These are phyloP conservation scores for Talaromyces pinophilus DNA, from an alignment of 2,329 filamentous ascomycete genomes.

Conservation along the genomic window DNA sequence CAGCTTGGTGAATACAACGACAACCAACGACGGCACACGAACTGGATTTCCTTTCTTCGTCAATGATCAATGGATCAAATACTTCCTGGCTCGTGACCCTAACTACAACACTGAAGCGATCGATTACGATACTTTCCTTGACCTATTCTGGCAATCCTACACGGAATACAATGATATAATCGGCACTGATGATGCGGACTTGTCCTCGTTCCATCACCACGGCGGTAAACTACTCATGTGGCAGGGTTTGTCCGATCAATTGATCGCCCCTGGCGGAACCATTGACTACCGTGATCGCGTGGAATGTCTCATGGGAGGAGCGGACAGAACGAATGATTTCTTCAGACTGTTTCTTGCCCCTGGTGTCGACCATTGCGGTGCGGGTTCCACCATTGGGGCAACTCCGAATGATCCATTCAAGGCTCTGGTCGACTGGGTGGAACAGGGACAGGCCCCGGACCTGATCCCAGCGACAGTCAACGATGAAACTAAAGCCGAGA, in stretches of 20 bases:
- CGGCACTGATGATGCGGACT: constrained; percentile 40
- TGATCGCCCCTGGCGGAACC: constrained; percentile 43
- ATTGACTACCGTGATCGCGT: constrained; percentile 42
- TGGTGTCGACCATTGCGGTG: constrained; percentile 40
- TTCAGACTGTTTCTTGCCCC: constrained; percentile 45
- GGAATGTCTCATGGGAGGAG: constrained; percentile 27
- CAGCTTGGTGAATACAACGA: constrained; percentile 32
- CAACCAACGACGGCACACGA: constrained; percentile 29
- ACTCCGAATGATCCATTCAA: constrained; percentile 23
- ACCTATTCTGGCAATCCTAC: constrained; percentile 30
- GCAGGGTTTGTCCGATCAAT: constrained; percentile 44
- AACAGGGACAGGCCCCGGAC: constrained; percentile 4
- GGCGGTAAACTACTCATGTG: constrained; percentile 49
- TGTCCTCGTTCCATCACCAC: constrained; percentile 37
- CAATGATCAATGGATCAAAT: constrained; percentile 36
- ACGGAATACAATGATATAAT: constrained; percentile 40
- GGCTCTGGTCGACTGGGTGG: constrained; percentile 26
- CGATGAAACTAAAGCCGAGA: constrained; percentile 9
- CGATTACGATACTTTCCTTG: constrained; percentile 29
- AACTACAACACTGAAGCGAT: constrained; percentile 36
- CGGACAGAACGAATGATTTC: constrained; percentile 32
- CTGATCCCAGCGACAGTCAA: constrained; percentile 4
- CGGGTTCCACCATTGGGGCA: constrained; percentile 29
- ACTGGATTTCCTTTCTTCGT: constrained; percentile 34
- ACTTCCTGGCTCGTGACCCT: constrained; percentile 37